A percentile compares a stretch with the other conserved stretches of the same genome.
These are phyloP conservation scores for Tetrahymena malaccensis DNA, from an alignment of 73 alveolate species.

Conservation along the genomic window DNA sequence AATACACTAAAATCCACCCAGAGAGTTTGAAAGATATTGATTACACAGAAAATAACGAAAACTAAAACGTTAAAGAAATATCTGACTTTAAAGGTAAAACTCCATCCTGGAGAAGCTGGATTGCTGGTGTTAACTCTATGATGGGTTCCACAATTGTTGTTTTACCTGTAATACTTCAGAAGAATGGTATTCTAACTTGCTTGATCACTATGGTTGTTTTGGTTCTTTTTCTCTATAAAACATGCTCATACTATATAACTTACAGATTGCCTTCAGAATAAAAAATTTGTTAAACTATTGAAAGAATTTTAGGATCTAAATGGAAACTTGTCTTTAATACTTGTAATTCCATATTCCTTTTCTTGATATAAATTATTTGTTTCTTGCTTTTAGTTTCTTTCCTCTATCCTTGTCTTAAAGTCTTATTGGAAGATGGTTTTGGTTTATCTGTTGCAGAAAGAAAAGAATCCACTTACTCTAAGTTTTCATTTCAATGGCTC, in stretches of 20 bases:
- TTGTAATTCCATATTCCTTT: not conserved
- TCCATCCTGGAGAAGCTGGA: not conserved
- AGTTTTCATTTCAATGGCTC: not conserved
- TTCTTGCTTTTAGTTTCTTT: not conserved
- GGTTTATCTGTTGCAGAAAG: not conserved
- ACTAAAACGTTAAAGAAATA: too few species aligned
- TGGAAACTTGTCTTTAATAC: not conserved
- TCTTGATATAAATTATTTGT: not conserved
- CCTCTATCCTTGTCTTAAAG: not conserved
- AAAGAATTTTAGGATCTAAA: not conserved
- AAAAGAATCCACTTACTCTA: not conserved
- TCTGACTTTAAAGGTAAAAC: too few species aligned
- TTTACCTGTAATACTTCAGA: not conserved
- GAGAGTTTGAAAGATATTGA: too few species aligned
- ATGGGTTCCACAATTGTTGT: not conserved
- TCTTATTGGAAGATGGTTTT: not conserved
- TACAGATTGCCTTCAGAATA: not conserved
- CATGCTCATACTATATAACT: not conserved
- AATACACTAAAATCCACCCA: too few species aligned
- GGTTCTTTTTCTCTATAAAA: not conserved
- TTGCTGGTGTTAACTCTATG: not conserved
- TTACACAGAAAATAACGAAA: too few species aligned
- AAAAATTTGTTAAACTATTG: not conserved
- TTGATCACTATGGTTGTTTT: not conserved
- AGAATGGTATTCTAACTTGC: not conserved